phyloP scores from a whole-genome alignment of 306 rosid species.

The Luffa acutangula region DNA sequence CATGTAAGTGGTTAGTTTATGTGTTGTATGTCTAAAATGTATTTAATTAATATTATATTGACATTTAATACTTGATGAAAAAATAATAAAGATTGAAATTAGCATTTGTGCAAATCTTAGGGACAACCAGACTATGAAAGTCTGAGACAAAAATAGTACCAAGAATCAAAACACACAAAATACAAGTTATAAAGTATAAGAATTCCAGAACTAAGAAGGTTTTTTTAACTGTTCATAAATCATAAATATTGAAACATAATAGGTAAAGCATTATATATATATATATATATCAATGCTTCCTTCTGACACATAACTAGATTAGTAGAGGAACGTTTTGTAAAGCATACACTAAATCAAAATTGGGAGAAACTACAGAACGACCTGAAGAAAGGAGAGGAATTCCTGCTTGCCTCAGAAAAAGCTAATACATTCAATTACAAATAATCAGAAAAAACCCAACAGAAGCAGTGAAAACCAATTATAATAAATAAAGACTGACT shows the following conservation, averaged over 20 bases:
- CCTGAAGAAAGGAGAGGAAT: background rate
- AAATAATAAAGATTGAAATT: background rate
- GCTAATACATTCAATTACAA: conserved; percentile 21
- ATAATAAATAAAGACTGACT: background rate
- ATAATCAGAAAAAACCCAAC: conserved; percentile 22
- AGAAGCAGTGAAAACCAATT: conserved; percentile 17
- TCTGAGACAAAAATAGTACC: background rate
- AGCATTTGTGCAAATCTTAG: background rate
- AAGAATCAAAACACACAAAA: background rate
- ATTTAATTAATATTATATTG: no score
- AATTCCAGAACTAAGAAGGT: background rate
- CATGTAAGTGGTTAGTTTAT: no score
- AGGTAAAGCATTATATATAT: background rate
- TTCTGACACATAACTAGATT: background rate
- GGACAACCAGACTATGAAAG: background rate
- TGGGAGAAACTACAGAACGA: background rate
- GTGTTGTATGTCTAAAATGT: background rate
- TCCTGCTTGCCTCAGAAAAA: conserved; percentile 27
- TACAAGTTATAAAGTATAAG: background rate
- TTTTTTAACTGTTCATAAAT: background rate
- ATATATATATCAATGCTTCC: background rate
- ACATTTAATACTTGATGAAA: no score
- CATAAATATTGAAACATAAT: background rate
- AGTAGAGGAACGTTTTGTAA: background rate
- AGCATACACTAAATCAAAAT: conserved; percentile 14